Percentiles rank a stretch among this genome's conserved stretches.
Conservation (phyloP, 805 yeast species). For the Candida caryicola region DNA sequence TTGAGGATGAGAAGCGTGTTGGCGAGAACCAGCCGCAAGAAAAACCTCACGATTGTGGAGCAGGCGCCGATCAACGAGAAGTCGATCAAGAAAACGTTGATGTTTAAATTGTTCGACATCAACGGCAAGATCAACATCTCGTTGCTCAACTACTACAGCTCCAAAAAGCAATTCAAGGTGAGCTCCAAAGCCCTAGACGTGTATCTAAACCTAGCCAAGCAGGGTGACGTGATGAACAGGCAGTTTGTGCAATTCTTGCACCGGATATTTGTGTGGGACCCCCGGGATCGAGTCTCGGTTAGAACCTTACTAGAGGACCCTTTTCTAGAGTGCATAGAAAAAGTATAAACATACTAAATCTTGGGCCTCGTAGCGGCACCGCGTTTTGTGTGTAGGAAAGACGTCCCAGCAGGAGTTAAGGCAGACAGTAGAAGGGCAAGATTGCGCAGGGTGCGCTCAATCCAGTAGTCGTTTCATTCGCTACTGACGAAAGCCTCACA, state of each 20-base stretch:
- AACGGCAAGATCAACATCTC: conserved; percentile 38
- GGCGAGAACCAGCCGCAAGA: conserved; percentile 16
- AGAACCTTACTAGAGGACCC: conserved; percentile 6
- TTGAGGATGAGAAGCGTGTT: conserved; percentile 38
- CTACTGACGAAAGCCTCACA: no score
- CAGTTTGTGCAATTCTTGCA: conserved; percentile 27
- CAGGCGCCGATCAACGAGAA: conserved; percentile 26
- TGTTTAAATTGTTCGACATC: conserved; percentile 37
- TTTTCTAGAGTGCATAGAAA: conserved; percentile 2
- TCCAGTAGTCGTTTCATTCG: no score
- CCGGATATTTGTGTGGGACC: conserved; percentile 37
- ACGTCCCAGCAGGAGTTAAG: no score
- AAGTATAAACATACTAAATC: no score
- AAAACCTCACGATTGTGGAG: conserved; percentile 9
- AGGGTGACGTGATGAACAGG: conserved; percentile 3
- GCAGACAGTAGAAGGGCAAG: no score
- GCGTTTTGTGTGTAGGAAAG: no score
- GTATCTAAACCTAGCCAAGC: conserved; percentile 19
- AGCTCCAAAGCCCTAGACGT: conserved; percentile 32
- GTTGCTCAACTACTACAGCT: conserved; percentile 27
- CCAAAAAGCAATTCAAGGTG: conserved; percentile 24
- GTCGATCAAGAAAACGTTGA: conserved; percentile 29
- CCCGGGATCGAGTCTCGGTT: conserved; percentile 14
- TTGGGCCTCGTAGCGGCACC: no score
- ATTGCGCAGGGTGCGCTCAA: no score